Evolutionary conservation across 2,329 filamentous ascomycete species (phyloP), one percentile per base, ranked within the genome.

Genomic region (Clarireedia homoeocarpa): DNA sequence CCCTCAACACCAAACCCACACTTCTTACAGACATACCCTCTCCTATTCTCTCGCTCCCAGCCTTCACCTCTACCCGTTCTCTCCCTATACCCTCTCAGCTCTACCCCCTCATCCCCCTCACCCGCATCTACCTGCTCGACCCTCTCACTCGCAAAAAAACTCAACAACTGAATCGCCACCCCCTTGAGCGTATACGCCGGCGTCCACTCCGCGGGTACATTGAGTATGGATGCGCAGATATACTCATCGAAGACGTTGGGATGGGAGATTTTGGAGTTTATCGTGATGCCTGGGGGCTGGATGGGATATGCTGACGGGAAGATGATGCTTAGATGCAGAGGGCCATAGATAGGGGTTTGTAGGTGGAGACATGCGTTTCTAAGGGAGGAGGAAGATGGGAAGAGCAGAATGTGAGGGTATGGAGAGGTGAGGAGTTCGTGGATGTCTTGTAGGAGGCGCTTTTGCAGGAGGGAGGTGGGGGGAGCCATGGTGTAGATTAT

Each of bases 131-230:
- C 59, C 55, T 78, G 76, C 56, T 78, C 75, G 3, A 79, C 51
- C 2, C 55, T 69, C 1, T 76, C 73, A 59, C 76, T 78, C 26
- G 69, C 69, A 62, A 79, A 79, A 66, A 80, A 78, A 60, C 75
- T 78, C 2, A 79, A 65, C n/a, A 79, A 58, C 64, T 79, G 76
- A 24, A 79, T 78, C 15, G 74, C 71, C 23, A 79, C 73, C 3
- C 70, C 72, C 55, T 77, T 77, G 24, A 79, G 67, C 0, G 75
- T 78, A 57, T 79, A 79, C 0, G 76, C 77, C 1, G 75, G 72
- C 0, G 76, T 78, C 61, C 75, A 77, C 1, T 69, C 75, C 17
- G 74, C 70, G 2, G 34, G 53, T 0, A 63, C 71, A 57, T 74
- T 73, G 34, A 79, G 68, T 3, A 79, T 77, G 0, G 70, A 72